Conservation (phyloP, 73 alveolate species). For the Symbiodinium pilosum region DNA sequence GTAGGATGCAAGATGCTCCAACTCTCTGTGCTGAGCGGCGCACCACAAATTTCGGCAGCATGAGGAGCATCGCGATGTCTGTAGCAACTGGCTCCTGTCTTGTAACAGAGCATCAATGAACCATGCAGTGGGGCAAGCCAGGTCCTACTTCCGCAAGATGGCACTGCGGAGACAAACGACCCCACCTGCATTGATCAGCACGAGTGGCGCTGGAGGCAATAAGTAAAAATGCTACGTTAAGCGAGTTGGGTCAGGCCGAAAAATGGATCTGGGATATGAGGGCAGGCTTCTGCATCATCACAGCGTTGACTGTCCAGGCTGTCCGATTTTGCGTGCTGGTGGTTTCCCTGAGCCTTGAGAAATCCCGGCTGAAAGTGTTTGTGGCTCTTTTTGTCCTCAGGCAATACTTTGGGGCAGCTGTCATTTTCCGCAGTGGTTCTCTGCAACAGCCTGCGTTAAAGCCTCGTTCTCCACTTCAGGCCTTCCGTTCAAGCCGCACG, state of each 20-base stretch:
- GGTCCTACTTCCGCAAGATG: background rate
- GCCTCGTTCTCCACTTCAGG: background rate
- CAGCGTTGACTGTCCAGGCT: background rate
- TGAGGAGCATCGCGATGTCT: background rate
- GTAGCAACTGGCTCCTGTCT: background rate
- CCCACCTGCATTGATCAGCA: too few relatives aligned
- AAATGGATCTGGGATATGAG: too few relatives aligned
- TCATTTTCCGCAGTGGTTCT: too few relatives aligned
- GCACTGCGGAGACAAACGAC: background rate
- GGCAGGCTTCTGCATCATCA: too few relatives aligned
- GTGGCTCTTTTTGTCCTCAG: too few relatives aligned
- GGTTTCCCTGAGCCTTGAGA: too few relatives aligned
- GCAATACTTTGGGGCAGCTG: too few relatives aligned
- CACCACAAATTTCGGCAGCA: background rate
- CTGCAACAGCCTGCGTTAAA: background rate
- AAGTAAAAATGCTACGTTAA: too few relatives aligned
- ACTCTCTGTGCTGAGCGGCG: background rate
- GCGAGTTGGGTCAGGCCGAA: too few relatives aligned
- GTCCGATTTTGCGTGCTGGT: too few relatives aligned
- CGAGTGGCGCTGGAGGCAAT: too few relatives aligned
- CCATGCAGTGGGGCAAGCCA: background rate
- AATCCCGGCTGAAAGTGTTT: too few relatives aligned
- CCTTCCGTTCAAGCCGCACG: background rate
- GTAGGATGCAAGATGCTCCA: background rate
- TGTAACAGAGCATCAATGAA: background rate